Conservation (phyloP, 1,284 basidiomycete species). For the Marasmius tenuissimus region DNA sequence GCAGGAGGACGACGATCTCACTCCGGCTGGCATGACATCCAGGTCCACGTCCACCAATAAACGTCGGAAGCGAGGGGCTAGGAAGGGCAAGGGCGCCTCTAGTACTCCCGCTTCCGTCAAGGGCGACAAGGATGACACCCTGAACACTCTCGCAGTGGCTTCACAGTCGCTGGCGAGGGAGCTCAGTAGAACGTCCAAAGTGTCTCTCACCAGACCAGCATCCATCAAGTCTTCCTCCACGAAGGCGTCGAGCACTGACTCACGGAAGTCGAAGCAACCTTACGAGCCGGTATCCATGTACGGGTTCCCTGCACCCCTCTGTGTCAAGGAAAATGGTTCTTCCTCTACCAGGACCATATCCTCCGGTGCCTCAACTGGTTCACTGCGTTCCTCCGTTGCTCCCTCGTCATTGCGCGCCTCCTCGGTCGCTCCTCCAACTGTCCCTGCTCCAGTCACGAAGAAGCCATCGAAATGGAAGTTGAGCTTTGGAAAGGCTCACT, state of each 20-base stretch:
- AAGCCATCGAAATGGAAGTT: slow-evolving; percentile 82
- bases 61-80: slow-evolving; percentile 76
- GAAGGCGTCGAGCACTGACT: slow-evolving; percentile 5
- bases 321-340: slow-evolving; percentile 17
- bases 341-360: slow-evolving; percentile 3
- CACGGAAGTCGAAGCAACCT: slow-evolving; percentile 15
- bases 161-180: slow-evolving; percentile 84
- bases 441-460: slow-evolving; percentile 43
- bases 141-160: slow-evolving; percentile 74
- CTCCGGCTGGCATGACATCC: slow-evolving; percentile 39
- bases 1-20: slow-evolving; percentile 33
- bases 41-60: slow-evolving; percentile 68
- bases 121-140: slow-evolving; percentile 47
- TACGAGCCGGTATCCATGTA: slow-evolving; percentile 44
- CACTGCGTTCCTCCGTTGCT: slow-evolving; percentile 14
- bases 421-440: slow-evolving; percentile 12
- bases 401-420: slow-evolving; percentile 18
- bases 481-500: slow-evolving; percentile 62
- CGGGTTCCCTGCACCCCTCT: slow-evolving; percentile 37
- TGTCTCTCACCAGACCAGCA: slow-evolving; percentile 24
- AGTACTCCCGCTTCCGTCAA: slow-evolving; percentile 25
- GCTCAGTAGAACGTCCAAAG: slow-evolving; percentile 61
- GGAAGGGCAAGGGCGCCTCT: slow-evolving; percentile 60
- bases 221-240: slow-evolving; percentile 5
- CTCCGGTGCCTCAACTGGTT: neutral